Base-by-base conservation (phyloP, 768 basidiomycete genomes). In the Termitomyces sp. region DNA sequence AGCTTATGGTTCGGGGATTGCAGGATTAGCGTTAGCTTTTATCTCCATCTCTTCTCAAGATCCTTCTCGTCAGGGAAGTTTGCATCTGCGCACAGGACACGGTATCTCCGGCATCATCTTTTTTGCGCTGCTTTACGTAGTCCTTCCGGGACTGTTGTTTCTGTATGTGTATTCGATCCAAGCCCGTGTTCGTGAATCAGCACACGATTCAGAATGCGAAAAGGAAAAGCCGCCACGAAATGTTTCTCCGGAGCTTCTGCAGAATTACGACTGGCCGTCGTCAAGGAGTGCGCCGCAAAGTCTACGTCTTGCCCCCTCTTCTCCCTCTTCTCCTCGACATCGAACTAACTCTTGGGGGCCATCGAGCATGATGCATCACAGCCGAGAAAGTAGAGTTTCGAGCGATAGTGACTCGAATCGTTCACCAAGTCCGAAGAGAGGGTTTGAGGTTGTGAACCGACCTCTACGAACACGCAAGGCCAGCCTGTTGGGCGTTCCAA, bases 51-150 rank as follows among this genome's bases (percentile, higher is more conserved):
- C 72, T 12, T 64, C 70, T 24, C 62, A 70, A 41, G 60, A 64
- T n/a, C 57, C 62, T 31, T 58, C 60, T 42, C 28, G 31, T 71
- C 7, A 60, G 15, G 66, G 69, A 42, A 60, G 65, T 44, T 51
- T 62, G 16, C 76, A 73, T 59, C 63, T 91, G 46, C 75, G 72
- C 58, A 91, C 90, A 2, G 66, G 69, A 8, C 91, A 92, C 65
- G 82, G 86, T 33, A 75, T 77, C 66, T 84, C 80, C 1, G 87
- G 88, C 34, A 71, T 92, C 44, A 79, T 79, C 18, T 78, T 92
- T 16, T 88, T 87, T 66, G 58, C 82, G 41, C 77, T 75, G 39
- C 71, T 91, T 22, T 92, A 90, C 66, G 74, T 70, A 33, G 41
- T 83, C 42, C 60, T 83, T 18, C 86, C 83, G 36, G 52, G 74